These are phyloP conservation scores for Rutstroemia sp. DNA, from an alignment of 2,329 filamentous ascomycete genomes.

Conservation along the genomic window DNA sequence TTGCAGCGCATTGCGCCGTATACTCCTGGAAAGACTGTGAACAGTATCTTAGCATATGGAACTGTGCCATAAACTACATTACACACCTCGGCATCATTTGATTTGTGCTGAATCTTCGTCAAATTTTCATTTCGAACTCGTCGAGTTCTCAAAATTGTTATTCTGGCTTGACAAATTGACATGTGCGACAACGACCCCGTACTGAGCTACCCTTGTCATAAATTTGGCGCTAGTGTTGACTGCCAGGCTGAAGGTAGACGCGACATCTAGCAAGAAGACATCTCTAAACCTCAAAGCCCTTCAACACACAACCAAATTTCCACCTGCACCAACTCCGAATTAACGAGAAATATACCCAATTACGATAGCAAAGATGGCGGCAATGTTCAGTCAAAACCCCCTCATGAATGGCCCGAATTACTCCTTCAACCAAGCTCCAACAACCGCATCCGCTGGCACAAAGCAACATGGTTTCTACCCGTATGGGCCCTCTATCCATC, in stretches of 20 bases:
- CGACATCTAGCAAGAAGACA: conserved; percentile 12
- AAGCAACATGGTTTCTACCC: conserved; percentile 85
- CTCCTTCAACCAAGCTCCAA: conserved; percentile 56
- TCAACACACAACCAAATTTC: conserved; percentile 1
- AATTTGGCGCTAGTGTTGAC: conserved; percentile 7
- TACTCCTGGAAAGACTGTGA: conserved; percentile 38
- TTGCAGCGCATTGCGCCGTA: conserved; percentile 55
- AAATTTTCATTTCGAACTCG: background rate
- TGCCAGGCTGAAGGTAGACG: conserved; percentile 22
- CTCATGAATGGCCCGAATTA: conserved; percentile 63
- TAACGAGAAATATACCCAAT: background rate
- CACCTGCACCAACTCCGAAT: background rate
- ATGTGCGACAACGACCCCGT: background rate
- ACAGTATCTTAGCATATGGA: background rate
- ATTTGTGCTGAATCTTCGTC: background rate
- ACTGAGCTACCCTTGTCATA: conserved; percentile 22
- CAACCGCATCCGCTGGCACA: conserved; percentile 44
- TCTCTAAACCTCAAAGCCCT: conserved; percentile 7
- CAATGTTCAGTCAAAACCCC: conserved; percentile 65
- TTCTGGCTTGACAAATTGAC: background rate
- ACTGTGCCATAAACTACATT: background rate
- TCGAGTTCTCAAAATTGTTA: background rate
- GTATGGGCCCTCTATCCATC: conserved; percentile 45
- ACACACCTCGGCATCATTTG: conserved; percentile 5
- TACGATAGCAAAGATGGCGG: conserved; percentile 43